Base-by-base conservation (phyloP, 495 filamentous ascomycete species). In the Talaromyces liani region DNA sequence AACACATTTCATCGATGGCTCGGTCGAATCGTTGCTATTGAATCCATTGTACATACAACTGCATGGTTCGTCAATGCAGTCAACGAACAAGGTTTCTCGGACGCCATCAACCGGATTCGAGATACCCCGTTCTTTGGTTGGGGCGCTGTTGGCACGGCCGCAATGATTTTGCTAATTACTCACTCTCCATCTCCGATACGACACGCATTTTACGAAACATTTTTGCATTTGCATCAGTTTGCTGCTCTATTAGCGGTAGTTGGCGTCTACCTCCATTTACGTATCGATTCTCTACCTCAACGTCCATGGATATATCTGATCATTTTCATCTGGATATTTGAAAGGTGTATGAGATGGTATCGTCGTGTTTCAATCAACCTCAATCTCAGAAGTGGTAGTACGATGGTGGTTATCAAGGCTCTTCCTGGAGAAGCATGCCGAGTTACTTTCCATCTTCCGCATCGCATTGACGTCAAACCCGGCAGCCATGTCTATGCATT, bases 1-100 rank as follows among this genome's bases (percentile, higher is more conserved):
- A 98, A 97, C 73, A 80, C 97, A 29, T 76, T 98, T 31, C 94
- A 98, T 73, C 87, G 94, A 41, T 98, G 94, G 93, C 87, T 98
- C 61, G 94, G 93, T 24, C 89, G 94, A 20, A 87, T 97, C 24
- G 85, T 95, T 6, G 86, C 90, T 20, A 53, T 93, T 14, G 90
- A 98, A 72, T 79, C 86, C 5, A 49, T 97, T 56, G 79, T 86
- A 12, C 94, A 98, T 71, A 89, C 88, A 3, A 56, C 81, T 55
- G 87, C 89, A 45, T 99, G 86, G 83, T 78, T 77, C 55, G 71
- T 81, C 70, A 84, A 87, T 72, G 75, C 76, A 58, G 59, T 67
- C 65, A 68, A 74, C 65, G 74, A 78, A 65, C 67, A 74, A 61
- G 66, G 69, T 14, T 66, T 88, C 62, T 74, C 80, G 0, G 73